Evolutionary conservation across 2,329 filamentous ascomycete genomes (phyloP).

Genomic region (Dothiorella sarmentorum): DNA sequence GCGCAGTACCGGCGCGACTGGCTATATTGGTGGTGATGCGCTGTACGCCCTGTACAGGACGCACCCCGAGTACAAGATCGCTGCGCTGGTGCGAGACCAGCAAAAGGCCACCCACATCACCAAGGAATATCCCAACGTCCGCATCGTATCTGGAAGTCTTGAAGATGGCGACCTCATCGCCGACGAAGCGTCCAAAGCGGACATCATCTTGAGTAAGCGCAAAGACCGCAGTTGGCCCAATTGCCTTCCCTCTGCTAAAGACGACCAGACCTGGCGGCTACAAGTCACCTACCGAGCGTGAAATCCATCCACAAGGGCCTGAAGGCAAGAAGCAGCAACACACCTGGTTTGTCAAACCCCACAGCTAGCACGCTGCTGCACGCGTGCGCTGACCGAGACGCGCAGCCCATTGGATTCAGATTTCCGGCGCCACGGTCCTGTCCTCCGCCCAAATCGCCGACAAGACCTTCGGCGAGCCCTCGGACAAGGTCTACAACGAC

Average conservation of each 20-base stretch:
- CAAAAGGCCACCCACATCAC: background rate
- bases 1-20: conserved; percentile 5
- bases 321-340: conserved; percentile 37
- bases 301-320: conserved; percentile 50
- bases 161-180: background rate
- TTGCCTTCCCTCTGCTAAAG: too few relatives aligned
- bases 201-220: conserved; percentile 26
- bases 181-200: background rate
- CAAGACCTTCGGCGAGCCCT: conserved; percentile 43
- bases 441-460: conserved; percentile 34
- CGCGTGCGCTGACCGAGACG: too few relatives aligned
- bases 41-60: background rate
- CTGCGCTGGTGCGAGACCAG: background rate
- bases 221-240: too few relatives aligned
- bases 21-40: conserved; percentile 14
- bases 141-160: background rate
- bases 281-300: conserved; percentile 28
- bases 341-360: background rate
- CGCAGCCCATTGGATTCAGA: conserved; percentile 51
- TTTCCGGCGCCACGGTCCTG: conserved; percentile 55
- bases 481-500: conserved; percentile 56
- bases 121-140: background rate
- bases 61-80: conserved; percentile 9
- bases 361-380: too few relatives aligned
- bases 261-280: conserved; percentile 23